Conservation (phyloP, 768 basidiomycete genomes). For the Strobilomyces confusus region DNA sequence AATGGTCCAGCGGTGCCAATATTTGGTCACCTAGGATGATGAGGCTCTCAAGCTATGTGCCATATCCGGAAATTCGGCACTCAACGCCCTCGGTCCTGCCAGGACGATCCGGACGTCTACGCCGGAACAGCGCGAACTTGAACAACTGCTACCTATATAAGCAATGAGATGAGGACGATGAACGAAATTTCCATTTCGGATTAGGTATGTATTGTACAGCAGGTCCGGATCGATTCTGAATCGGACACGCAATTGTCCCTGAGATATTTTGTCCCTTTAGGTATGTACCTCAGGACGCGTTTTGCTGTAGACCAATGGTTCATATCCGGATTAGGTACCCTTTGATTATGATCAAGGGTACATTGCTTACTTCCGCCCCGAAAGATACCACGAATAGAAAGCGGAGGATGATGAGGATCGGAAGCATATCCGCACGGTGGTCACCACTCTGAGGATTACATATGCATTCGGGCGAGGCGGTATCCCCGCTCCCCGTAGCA, state of each 20-base stretch:
- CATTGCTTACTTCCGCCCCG: too few relatives aligned
- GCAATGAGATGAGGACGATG: constrained; percentile 6
- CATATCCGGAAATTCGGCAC: neutral
- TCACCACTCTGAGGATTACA: too few relatives aligned
- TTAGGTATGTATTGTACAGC: too few relatives aligned
- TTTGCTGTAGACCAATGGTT: too few relatives aligned
- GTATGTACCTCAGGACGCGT: too few relatives aligned
- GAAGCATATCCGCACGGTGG: too few relatives aligned
- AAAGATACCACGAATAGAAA: neutral
- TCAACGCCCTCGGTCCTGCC: neutral
- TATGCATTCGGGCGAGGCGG: too few relatives aligned
- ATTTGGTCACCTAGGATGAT: constrained; percentile 5
- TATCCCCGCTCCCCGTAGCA: too few relatives aligned
- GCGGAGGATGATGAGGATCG: neutral
- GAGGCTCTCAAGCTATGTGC: neutral
- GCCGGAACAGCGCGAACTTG: neutral
- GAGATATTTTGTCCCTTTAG: too few relatives aligned
- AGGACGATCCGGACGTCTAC: neutral
- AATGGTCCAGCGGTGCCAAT: neutral
- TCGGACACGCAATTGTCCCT: neutral
- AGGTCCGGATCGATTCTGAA: neutral
- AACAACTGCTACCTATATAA: too few relatives aligned
- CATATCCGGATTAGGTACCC: too few relatives aligned
- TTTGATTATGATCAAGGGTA: too few relatives aligned
- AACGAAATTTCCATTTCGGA: neutral